phyloP scores from a whole-genome alignment of 495 filamentous ascomycete species.

The Penicillium bovifimosum region DNA sequence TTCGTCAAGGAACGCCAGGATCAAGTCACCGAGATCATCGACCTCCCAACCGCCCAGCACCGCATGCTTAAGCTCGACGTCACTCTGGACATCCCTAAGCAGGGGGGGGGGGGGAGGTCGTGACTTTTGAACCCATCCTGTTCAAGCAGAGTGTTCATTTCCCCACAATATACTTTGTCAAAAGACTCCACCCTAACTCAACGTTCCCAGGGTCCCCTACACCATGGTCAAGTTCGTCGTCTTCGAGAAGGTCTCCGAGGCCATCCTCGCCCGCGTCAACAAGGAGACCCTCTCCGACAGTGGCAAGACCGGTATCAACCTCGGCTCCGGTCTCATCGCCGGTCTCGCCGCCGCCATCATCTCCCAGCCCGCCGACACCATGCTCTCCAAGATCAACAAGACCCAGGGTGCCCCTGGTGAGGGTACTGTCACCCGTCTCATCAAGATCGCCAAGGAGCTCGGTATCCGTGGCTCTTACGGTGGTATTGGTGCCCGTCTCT shows the following conservation, averaged over 20 bases:
- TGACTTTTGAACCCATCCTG: slow-evolving; percentile 88
- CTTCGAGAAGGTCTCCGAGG: slow-evolving; percentile 92
- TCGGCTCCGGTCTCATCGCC: slow-evolving; percentile 91
- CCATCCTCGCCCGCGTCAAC: slow-evolving; percentile 64
- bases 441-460: slow-evolving; percentile 96
- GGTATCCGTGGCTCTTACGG: slow-evolving; percentile 81
- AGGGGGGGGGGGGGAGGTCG: too few relatives aligned
- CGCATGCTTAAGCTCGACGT: too few relatives aligned
- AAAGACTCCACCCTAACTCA: slow-evolving; percentile 4
- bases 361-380: slow-evolving; percentile 97
- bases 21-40: too few relatives aligned
- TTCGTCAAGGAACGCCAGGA: too few relatives aligned
- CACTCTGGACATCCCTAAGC: too few relatives aligned
- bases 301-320: slow-evolving; percentile 83
- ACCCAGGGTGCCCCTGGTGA: slow-evolving; percentile 93
- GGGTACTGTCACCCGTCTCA: slow-evolving; percentile 80
- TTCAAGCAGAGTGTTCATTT: slow-evolving; percentile 73
- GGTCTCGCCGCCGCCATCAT: slow-evolving; percentile 96
- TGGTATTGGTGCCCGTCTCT: slow-evolving; percentile 75
- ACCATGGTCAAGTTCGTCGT: slow-evolving; percentile 99
- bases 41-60: too few relatives aligned
- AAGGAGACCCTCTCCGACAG: slow-evolving; percentile 69
- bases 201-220: slow-evolving; percentile 75
- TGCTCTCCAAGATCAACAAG: slow-evolving; percentile 99
- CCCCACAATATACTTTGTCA: background rate